Conservation (phyloP, 805 yeast species). For the Wickerhamiella nectarea region DNA sequence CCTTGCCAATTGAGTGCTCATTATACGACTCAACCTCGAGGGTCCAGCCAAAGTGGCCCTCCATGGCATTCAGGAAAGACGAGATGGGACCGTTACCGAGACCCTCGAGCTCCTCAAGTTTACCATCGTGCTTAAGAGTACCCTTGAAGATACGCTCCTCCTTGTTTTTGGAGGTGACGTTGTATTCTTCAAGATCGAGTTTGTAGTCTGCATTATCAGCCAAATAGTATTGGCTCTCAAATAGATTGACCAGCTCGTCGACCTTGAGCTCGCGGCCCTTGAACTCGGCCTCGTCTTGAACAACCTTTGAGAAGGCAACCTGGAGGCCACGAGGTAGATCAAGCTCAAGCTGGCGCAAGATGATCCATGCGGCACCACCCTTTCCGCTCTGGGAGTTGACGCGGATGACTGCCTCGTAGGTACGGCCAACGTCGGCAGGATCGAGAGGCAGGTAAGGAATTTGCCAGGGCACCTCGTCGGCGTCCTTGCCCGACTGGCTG, state of each 20-base stretch:
- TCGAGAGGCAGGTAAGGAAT: conserved; percentile 75
- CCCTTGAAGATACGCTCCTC: conserved; percentile 19
- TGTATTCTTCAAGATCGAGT: conserved; percentile 31
- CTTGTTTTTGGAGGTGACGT: conserved; percentile 36
- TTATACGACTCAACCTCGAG: conserved; percentile 56
- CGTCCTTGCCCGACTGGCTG: conserved; percentile 23
- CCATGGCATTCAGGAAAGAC: conserved; percentile 51
- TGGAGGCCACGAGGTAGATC: conserved; percentile 75
- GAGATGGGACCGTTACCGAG: conserved; percentile 76
- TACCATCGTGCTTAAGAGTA: conserved; percentile 29
- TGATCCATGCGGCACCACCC: conserved; percentile 85
- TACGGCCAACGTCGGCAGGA: conserved; percentile 73
- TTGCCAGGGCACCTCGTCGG: conserved; percentile 40
- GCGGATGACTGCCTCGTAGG: conserved; percentile 83
- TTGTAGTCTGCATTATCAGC: conserved; percentile 29
- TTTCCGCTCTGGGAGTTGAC: conserved; percentile 82
- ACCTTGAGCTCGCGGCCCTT: conserved; percentile 59
- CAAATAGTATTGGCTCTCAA: conserved; percentile 45
- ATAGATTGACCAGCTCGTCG: conserved; percentile 49
- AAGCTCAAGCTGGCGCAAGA: conserved; percentile 57
- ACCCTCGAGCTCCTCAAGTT: conserved; percentile 35
- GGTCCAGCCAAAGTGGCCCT: conserved; percentile 33
- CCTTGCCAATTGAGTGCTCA: conserved; percentile 69
- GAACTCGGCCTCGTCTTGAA: conserved; percentile 55
- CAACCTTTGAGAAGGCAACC: conserved; percentile 57